A percentile compares a stretch with the other conserved stretches of the same genome.
These are phyloP conservation scores for Boletus reticuloceps DNA, from an alignment of 768 basidiomycete species.

Conservation along the genomic window DNA sequence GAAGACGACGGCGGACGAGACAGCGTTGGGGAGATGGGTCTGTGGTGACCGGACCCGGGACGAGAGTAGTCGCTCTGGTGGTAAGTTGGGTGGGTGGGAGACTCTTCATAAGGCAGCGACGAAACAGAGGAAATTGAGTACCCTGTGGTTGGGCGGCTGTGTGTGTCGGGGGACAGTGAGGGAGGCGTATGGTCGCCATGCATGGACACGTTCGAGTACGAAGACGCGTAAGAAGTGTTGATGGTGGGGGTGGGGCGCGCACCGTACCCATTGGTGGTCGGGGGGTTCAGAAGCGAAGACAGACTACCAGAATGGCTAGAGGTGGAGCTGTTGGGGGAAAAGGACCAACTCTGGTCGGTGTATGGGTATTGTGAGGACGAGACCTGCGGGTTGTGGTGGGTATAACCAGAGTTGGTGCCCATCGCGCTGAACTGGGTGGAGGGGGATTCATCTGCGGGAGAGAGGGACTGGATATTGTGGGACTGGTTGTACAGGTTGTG, in stretches of 20 bases:
- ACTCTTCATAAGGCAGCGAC: constrained; percentile 69
- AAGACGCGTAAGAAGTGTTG: constrained; percentile 64
- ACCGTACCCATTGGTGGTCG: constrained; percentile 36
- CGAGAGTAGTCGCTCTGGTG: constrained; percentile 63
- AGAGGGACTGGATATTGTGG: constrained; percentile 59
- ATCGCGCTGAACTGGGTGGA: constrained; percentile 44
- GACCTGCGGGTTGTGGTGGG: constrained; percentile 34
- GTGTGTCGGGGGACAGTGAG: constrained; percentile 65
- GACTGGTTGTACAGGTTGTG: constrained; percentile 59
- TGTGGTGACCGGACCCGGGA: constrained; percentile 71
- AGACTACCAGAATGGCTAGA: constrained; percentile 71
- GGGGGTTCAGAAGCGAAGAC: constrained; percentile 77
- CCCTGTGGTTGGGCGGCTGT: constrained; percentile 77
- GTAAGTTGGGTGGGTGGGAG: constrained; percentile 34
- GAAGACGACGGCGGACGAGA: constrained; percentile 70
- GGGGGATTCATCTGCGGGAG: constrained; percentile 69
- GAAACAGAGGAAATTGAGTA: constrained; percentile 85
- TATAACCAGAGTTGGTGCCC: constrained; percentile 31
- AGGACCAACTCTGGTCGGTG: constrained; percentile 57
- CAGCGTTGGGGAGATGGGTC: constrained; percentile 58
- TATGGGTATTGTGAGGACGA: constrained; percentile 62
- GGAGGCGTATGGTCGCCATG: constrained; percentile 69
- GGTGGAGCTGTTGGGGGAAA: constrained; percentile 47
- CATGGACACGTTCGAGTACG: constrained; percentile 70
- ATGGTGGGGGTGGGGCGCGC: constrained; percentile 66